phyloP scores from a whole-genome alignment of 305 asterid genomes.

The Fraxinus ornus region DNA sequence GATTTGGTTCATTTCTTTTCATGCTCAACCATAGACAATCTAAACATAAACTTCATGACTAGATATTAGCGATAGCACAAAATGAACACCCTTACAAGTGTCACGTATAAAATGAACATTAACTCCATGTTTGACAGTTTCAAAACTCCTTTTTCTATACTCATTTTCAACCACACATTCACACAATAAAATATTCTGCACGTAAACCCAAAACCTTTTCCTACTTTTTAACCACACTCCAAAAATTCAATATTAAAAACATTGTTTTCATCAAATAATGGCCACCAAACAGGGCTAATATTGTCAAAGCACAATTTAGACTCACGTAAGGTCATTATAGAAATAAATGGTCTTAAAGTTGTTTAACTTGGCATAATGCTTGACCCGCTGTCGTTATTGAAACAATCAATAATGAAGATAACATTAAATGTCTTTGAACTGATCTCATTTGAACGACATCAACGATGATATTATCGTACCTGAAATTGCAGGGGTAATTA shows the following conservation, averaged over 20 bases:
- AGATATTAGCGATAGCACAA: not conserved
- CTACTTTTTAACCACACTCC: too few species aligned
- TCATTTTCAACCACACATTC: too few species aligned
- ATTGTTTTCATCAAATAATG: too few species aligned
- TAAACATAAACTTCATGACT: not conserved
- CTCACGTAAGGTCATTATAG: not conserved
- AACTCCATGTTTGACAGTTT: too few species aligned
- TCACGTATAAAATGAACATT: not conserved
- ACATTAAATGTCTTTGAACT: slow-evolving; percentile 10
- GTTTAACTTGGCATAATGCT: not conserved
- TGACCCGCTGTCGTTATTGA: not conserved
- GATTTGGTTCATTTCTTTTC: not conserved
- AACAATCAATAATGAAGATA: not conserved
- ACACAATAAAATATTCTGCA: too few species aligned
- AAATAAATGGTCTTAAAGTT: not conserved
- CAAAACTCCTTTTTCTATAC: too few species aligned
- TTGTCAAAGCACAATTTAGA: not conserved
- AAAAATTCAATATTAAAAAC: too few species aligned
- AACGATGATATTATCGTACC: slow-evolving; percentile 41
- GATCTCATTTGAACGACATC: slow-evolving; percentile 3
- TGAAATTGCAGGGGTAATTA: slow-evolving; percentile 94
- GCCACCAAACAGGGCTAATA: too few species aligned
- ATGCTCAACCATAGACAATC: not conserved
- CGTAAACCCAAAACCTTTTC: too few species aligned
- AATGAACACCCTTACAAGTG: not conserved